phyloP scores from a whole-genome alignment of 1,284 basidiomycete species.

The Cryptococcus sp. region DNA sequence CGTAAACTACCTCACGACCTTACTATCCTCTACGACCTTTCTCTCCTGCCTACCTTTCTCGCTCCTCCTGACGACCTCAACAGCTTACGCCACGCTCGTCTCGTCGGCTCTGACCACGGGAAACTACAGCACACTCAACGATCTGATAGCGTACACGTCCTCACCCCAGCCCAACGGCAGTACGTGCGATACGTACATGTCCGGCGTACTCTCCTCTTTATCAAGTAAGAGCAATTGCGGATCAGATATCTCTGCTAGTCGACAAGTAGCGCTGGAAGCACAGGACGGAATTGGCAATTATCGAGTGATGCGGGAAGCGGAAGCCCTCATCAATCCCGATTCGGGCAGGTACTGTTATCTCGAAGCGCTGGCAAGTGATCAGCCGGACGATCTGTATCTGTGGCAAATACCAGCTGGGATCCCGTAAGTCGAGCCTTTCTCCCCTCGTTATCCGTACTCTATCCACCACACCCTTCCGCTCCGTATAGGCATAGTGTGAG shows the following conservation, averaged over 20 bases:
- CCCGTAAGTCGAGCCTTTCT: conserved; percentile 37
- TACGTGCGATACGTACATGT: conserved; percentile 37
- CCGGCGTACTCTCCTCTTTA: conserved; percentile 22
- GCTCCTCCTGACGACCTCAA: conserved; percentile 64
- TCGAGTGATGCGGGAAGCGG: conserved; percentile 40
- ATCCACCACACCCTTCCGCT: not conserved
- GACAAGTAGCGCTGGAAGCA: conserved; percentile 28
- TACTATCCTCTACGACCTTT: conserved; percentile 66
- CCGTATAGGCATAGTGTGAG: not conserved
- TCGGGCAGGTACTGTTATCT: conserved; percentile 49
- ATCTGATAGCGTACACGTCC: conserved; percentile 56
- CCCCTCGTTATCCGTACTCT: no score
- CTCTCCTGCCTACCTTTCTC: conserved; percentile 73
- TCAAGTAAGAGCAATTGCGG: conserved; percentile 39
- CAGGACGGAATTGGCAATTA: conserved; percentile 46
- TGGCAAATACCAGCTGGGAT: conserved; percentile 46
- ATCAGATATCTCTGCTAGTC: conserved; percentile 26
- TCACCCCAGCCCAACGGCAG: conserved; percentile 25
- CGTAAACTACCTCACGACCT: conserved; percentile 68
- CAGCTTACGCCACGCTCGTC: conserved; percentile 55
- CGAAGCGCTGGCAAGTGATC: conserved; percentile 33
- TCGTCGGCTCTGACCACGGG: conserved; percentile 58
- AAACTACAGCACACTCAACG: conserved; percentile 66
- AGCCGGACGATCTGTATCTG: conserved; percentile 51
- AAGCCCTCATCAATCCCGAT: conserved; percentile 32